These are phyloP conservation scores for Boletus sp. DNA, from an alignment of 768 basidiomycete genomes.

Conservation along the genomic window DNA sequence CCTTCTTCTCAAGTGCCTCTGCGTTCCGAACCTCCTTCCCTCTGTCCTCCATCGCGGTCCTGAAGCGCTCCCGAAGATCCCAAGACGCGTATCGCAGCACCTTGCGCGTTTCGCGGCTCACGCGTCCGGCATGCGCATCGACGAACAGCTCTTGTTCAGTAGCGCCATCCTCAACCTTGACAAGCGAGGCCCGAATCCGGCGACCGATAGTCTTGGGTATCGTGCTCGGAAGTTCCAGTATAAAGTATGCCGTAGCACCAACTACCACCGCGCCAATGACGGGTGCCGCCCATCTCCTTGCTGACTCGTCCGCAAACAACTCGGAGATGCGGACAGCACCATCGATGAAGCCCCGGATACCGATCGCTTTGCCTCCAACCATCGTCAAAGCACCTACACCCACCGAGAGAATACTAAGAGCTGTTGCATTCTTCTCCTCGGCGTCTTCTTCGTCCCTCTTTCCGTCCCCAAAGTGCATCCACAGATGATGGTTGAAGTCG, in stretches of 20 bases:
- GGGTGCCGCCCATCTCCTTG: slow-evolving; percentile 86
- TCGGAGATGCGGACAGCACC: slow-evolving; percentile 73
- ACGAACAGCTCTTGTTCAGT: slow-evolving; percentile 58
- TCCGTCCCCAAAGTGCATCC: slow-evolving; percentile 61
- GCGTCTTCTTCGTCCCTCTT: slow-evolving; percentile 26
- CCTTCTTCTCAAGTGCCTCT: slow-evolving; percentile 72
- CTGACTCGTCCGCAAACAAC: slow-evolving; percentile 72
- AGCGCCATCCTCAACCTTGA: slow-evolving; percentile 41
- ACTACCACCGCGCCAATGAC: slow-evolving; percentile 73
- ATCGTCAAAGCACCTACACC: slow-evolving; percentile 86
- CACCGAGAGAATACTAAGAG: slow-evolving; percentile 69
- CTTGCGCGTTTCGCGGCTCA: slow-evolving; percentile 86
- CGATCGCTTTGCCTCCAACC: slow-evolving; percentile 80
- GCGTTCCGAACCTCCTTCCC: slow-evolving; percentile 71
- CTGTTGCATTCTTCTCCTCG: slow-evolving; percentile 48
- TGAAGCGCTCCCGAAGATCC: slow-evolving; percentile 84
- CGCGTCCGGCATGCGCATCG: slow-evolving; percentile 62
- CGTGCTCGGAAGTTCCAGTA: slow-evolving; percentile 82
- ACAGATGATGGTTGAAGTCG: slow-evolving; percentile 79
- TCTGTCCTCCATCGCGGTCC: slow-evolving; percentile 74
- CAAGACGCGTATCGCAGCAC: slow-evolving; percentile 87
- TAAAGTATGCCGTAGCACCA: slow-evolving; percentile 74
- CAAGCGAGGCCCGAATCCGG: slow-evolving; percentile 66
- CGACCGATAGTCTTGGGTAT: slow-evolving; percentile 90
- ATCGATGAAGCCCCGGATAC: slow-evolving; percentile 73